phyloP scores from a whole-genome alignment of 257 asterid genomes.

The Solanum neorickii region DNA sequence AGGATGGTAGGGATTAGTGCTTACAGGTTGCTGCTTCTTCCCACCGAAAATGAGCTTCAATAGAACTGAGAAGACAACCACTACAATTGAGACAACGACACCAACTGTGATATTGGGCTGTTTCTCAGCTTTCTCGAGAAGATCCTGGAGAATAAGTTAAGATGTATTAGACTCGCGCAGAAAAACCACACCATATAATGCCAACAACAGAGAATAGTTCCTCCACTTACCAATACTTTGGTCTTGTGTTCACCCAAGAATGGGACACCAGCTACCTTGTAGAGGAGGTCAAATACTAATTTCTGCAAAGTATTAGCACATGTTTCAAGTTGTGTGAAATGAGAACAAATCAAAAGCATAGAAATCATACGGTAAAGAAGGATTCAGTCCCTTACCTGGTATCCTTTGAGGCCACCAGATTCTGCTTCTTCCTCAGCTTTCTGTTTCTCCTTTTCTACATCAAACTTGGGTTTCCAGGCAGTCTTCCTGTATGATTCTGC shows the following conservation, averaged over 20 bases:
- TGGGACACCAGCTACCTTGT: constrained; percentile 80
- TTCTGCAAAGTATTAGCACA: constrained; percentile 36
- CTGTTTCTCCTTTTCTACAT: constrained; percentile 67
- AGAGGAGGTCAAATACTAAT: constrained; percentile 56
- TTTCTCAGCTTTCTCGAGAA: constrained; percentile 75
- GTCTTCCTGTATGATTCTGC: constrained; percentile 59
- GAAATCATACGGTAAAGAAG: background rate
- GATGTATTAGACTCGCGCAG: background rate
- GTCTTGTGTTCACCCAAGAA: constrained; percentile 70
- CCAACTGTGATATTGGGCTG: constrained; percentile 79
- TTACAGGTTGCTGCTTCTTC: constrained; percentile 49
- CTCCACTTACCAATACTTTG: constrained; percentile 53
- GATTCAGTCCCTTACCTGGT: constrained; percentile 39
- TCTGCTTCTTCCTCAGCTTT: constrained; percentile 51
- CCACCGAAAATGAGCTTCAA: constrained; percentile 72
- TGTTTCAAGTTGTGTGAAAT: background rate
- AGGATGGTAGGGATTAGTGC: background rate
- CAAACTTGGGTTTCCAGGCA: constrained; percentile 78
- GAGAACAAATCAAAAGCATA: background rate
- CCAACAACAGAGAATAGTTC: background rate
- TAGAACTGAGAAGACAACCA: constrained; percentile 45
- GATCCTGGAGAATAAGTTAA: constrained; percentile 32
- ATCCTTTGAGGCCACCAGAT: constrained; percentile 64
- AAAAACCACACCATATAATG: background rate
- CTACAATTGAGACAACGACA: constrained; percentile 33